Conservation (phyloP, 106 monocot species). For the Ottelia alismoides region DNA sequence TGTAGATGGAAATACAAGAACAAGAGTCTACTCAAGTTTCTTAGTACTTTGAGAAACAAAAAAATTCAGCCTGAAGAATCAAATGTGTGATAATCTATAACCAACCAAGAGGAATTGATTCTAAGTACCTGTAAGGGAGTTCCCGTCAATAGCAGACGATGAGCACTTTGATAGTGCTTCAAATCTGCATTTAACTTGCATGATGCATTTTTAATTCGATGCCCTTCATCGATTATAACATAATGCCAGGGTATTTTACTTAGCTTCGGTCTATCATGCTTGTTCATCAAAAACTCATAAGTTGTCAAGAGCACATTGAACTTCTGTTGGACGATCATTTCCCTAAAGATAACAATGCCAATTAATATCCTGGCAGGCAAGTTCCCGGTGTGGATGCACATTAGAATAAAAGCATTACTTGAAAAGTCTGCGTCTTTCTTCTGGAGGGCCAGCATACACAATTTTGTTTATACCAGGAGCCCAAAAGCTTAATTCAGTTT, state of each 20-base stretch:
- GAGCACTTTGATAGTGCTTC: conserved; percentile 88
- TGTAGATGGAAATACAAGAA: neutral
- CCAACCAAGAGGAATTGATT: no score
- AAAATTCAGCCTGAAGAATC: no score
- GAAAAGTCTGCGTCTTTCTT: conserved; percentile 85
- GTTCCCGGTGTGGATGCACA: conserved; percentile 3
- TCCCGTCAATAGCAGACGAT: conserved; percentile 90
- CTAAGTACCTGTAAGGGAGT: conserved; percentile 88
- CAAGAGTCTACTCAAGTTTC: no score
- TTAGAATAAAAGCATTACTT: conserved; percentile 35
- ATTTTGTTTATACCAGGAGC: conserved; percentile 86
- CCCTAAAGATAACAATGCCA: conserved; percentile 29
- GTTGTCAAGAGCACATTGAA: conserved; percentile 98
- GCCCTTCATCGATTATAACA: conserved; percentile 99
- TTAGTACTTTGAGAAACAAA: no score
- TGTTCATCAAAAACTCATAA: conserved; percentile 98
- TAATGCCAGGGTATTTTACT: conserved; percentile 99
- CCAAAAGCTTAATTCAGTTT: conserved; percentile 83
- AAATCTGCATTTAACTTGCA: conserved; percentile 99
- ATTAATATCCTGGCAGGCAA: neutral
- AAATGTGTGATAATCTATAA: no score
- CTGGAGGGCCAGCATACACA: conserved; percentile 82
- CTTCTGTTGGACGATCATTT: conserved; percentile 78
- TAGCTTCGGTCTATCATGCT: conserved; percentile 94
- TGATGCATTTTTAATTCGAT: conserved; percentile 99